Percentiles rank a stretch among this genome's conserved stretches.
Conservation (phyloP, 2,329 filamentous ascomycete species). For the Fusarium sp. region DNA sequence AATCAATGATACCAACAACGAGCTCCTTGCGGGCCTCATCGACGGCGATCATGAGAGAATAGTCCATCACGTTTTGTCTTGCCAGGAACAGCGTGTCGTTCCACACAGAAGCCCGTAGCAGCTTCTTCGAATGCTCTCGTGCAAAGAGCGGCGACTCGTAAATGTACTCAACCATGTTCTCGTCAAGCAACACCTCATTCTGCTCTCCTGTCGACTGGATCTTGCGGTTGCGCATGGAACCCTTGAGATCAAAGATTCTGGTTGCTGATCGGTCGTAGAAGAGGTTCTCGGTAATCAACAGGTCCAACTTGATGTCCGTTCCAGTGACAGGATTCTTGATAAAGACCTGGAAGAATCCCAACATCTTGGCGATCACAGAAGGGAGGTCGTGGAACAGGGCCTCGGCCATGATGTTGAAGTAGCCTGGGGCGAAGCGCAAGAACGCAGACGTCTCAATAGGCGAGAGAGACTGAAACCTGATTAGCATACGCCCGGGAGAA, state of each 20-base stretch:
- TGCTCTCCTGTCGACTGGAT: constrained; percentile 95
- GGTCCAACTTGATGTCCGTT: constrained; percentile 91
- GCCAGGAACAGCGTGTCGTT: constrained; percentile 97
- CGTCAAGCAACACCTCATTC: constrained; percentile 94
- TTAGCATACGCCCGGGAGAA: constrained; percentile 18
- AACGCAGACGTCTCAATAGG: constrained; percentile 93
- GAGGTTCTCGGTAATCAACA: constrained; percentile 95
- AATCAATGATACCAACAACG: constrained; percentile 97
- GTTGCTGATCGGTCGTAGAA: constrained; percentile 95
- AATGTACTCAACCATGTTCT: constrained; percentile 99
- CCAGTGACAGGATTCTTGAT: constrained; percentile 95
- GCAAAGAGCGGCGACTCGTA: constrained; percentile 96
- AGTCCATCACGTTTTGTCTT: constrained; percentile 98
- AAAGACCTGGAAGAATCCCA: constrained; percentile 95
- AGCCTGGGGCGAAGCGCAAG: constrained; percentile 92
- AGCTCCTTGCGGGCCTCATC: constrained; percentile 89
- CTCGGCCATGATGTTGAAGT: constrained; percentile 97
- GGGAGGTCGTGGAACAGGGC: constrained; percentile 94
- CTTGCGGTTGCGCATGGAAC: constrained; percentile 97
- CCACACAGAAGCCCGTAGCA: constrained; percentile 90
- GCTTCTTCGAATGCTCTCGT: constrained; percentile 93
- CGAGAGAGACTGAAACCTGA: constrained; percentile 71
- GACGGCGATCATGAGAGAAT: constrained; percentile 97
- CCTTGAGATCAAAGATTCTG: constrained; percentile 93
- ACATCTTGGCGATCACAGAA: constrained; percentile 98